Evolutionary conservation across 106 monocot genomes (phyloP).

Genomic region (Apostasia shenzhenica): DNA sequence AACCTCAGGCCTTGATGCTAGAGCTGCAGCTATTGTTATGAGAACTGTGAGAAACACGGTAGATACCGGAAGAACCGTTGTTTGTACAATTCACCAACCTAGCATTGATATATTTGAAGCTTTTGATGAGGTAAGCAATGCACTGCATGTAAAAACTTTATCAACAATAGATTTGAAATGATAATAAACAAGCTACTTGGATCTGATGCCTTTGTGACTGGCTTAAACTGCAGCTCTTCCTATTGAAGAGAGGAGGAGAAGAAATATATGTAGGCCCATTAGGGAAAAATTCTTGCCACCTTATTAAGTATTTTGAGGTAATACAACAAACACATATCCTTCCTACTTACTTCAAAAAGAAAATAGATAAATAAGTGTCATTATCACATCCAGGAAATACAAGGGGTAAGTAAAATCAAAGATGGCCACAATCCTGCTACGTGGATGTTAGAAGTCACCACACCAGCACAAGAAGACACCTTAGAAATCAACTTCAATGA

Average conservation of each 20-base stretch:
- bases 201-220: no score
- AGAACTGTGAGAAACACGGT: constrained; percentile 92
- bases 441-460: constrained; percentile 81
- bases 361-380: no score
- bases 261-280: constrained; percentile 80
- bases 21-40: constrained; percentile 94
- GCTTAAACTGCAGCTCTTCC: constrained; percentile 41
- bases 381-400: constrained; percentile 24
- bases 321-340: not conserved
- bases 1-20: constrained; percentile 84
- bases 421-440: constrained; percentile 80
- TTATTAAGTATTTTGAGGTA: constrained; percentile 72
- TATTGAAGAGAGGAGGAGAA: constrained; percentile 78
- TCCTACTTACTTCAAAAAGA: no score
- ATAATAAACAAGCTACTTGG: no score
- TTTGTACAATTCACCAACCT: constrained; percentile 91
- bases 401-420: constrained; percentile 62
- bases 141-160: no score
- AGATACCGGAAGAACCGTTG: constrained; percentile 85
- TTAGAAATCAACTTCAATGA: constrained; percentile 54
- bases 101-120: constrained; percentile 95
- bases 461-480: constrained; percentile 54
- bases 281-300: constrained; percentile 45
- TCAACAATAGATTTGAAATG: no score
- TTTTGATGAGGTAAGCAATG: constrained; percentile 63